These are phyloP conservation scores for Metschnikowia arizonensis DNA, from an alignment of 805 yeast species.

Conservation along the genomic window DNA sequence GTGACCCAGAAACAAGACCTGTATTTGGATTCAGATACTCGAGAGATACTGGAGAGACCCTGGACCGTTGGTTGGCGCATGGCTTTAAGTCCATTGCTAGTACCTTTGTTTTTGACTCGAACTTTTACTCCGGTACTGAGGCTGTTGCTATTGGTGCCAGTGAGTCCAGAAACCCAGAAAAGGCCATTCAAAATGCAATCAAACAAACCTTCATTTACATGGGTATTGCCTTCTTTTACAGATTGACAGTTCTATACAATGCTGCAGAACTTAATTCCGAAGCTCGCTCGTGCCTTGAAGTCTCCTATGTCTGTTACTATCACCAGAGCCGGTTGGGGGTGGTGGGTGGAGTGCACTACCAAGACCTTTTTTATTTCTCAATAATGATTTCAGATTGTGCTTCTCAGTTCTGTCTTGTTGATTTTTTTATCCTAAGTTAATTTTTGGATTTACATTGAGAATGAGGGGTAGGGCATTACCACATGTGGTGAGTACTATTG, in stretches of 20 bases:
- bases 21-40: slow-evolving; percentile 42
- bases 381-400: too few relatives aligned
- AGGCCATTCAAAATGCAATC: slow-evolving; percentile 55
- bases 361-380: too few relatives aligned
- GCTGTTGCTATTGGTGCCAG: slow-evolving; percentile 57
- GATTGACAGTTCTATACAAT: slow-evolving; percentile 55
- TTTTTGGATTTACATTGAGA: too few relatives aligned
- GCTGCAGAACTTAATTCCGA: slow-evolving; percentile 42
- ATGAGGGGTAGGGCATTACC: too few relatives aligned
- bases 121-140: slow-evolving; percentile 58
- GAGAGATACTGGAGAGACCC: slow-evolving; percentile 44
- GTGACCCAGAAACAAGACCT: too few relatives aligned
- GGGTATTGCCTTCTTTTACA: slow-evolving; percentile 52
- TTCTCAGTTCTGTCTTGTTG: too few relatives aligned
- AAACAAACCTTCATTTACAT: slow-evolving; percentile 53
- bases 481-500: too few relatives aligned
- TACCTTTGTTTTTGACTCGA: slow-evolving; percentile 56
- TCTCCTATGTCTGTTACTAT: slow-evolving; percentile 41
- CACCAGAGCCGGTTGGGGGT: slow-evolving; percentile 39
- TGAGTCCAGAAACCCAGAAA: slow-evolving; percentile 56
- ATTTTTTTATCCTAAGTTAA: too few relatives aligned
- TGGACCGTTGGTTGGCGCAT: slow-evolving; percentile 37
- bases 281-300: slow-evolving; percentile 40
- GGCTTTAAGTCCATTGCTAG: slow-evolving; percentile 56
- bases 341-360: slow-evolving; percentile 45